These are phyloP conservation scores for Trypanosoma theileri DNA, from an alignment of 208 protist species.

Conservation along the genomic window DNA sequence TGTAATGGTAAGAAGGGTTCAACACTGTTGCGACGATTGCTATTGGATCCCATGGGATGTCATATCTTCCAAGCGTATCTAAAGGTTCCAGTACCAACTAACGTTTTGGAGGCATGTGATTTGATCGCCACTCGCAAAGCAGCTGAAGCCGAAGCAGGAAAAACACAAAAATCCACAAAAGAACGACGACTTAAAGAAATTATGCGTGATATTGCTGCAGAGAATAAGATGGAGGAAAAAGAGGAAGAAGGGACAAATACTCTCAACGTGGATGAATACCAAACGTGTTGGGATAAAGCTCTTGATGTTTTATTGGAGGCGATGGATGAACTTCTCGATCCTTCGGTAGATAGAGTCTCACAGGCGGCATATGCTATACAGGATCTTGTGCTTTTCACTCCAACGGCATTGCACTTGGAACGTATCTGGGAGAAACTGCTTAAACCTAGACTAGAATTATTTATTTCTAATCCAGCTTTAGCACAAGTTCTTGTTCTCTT, in stretches of 20 bases:
- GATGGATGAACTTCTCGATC: constrained; percentile 52
- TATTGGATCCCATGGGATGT: constrained; percentile 68
- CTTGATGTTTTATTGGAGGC: constrained; percentile 43
- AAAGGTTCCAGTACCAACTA: constrained; percentile 46
- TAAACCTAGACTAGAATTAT: constrained; percentile 34
- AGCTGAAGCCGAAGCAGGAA: background rate
- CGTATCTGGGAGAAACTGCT: constrained; percentile 67
- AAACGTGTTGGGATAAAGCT: constrained; percentile 68
- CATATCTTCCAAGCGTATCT: constrained; percentile 88
- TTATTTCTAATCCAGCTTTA: constrained; percentile 43
- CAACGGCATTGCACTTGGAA: constrained; percentile 60
- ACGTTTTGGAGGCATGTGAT: constrained; percentile 50
- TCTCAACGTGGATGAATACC: background rate
- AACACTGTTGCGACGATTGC: constrained; percentile 55
- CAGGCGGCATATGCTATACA: constrained; percentile 69
- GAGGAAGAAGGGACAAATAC: constrained; percentile 7
- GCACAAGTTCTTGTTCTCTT: constrained; percentile 59
- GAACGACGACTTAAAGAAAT: constrained; percentile 6
- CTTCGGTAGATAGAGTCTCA: constrained; percentile 41
- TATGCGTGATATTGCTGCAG: background rate
- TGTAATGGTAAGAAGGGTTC: constrained; percentile 27
- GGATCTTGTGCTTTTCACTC: constrained; percentile 78
- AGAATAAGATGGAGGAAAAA: background rate
- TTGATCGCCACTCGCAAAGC: constrained; percentile 8
- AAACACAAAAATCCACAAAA: background rate